phyloP scores from a whole-genome alignment of 345 rosid species.

The Citrus cavaleriei region DNA sequence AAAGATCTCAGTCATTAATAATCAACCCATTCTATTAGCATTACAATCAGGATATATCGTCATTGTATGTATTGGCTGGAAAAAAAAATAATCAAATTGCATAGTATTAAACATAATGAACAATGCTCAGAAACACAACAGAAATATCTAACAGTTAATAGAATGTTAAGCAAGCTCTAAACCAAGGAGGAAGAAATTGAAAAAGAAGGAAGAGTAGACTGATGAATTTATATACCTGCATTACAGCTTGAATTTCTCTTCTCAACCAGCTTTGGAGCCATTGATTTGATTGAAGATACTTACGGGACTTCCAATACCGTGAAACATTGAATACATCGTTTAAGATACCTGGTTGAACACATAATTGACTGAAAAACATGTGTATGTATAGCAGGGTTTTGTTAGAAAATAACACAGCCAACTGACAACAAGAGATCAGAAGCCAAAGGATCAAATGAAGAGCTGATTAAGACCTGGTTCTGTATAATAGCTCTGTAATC shows the following conservation, averaged over 20 bases:
- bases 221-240: constrained; percentile 47
- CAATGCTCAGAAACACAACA: neutral
- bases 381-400: neutral
- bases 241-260: constrained; percentile 84
- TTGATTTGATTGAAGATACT: constrained; percentile 52
- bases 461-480: constrained; percentile 51
- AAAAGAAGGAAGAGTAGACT: neutral
- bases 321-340: constrained; percentile 38
- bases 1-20: neutral
- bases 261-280: constrained; percentile 72
- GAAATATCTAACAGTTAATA: neutral
- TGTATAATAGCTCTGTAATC: constrained; percentile 66
- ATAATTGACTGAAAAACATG: constrained; percentile 21
- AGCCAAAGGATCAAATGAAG: constrained; percentile 18
- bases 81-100: neutral
- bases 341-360: constrained; percentile 51
- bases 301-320: constrained; percentile 67
- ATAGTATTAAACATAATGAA: neutral
- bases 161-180: neutral
- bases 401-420: neutral
- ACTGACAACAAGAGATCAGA: neutral
- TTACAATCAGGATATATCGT: neutral
- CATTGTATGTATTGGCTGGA: neutral
- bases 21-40: neutral
- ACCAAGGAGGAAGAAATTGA: neutral